Percentiles rank a stretch among this genome's conserved stretches.
These are phyloP conservation scores for Linnemannia elongata DNA, from an alignment of 192 early-diverging fungal genomes.

Conservation along the genomic window DNA sequence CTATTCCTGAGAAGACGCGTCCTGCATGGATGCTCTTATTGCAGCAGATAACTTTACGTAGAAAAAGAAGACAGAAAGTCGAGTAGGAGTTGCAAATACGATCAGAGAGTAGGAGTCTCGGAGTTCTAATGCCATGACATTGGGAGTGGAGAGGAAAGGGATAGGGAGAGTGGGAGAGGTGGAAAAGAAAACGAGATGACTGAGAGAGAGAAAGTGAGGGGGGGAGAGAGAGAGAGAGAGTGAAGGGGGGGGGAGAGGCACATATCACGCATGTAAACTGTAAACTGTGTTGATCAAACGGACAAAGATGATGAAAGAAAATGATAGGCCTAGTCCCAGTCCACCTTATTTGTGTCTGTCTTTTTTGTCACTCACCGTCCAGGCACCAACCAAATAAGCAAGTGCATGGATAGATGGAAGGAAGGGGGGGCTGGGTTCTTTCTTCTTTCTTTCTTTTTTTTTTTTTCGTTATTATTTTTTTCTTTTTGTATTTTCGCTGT, in stretches of 20 bases:
- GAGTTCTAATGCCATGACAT: conserved; percentile 1
- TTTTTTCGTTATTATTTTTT: too few relatives aligned
- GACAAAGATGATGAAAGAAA: too few relatives aligned
- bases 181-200: background rate
- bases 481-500: too few relatives aligned
- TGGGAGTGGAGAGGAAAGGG: background rate
- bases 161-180: background rate
- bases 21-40: background rate
- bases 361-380: too few relatives aligned
- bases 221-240: background rate
- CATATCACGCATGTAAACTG: too few relatives aligned
- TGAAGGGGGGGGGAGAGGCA: background rate
- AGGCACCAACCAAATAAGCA: too few relatives aligned
- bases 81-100: conserved; percentile 7
- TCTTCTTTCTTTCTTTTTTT: too few relatives aligned
- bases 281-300: too few relatives aligned
- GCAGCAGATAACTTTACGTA: background rate
- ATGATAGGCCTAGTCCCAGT: too few relatives aligned
- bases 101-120: background rate
- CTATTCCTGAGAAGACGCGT: background rate
- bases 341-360: too few relatives aligned
- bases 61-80: background rate
- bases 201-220: background rate
- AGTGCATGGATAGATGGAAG: too few relatives aligned
- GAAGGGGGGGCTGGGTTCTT: too few relatives aligned